phyloP scores from a whole-genome alignment of 2,329 filamentous ascomycete genomes.

The Aureobasidium subglaciale region DNA sequence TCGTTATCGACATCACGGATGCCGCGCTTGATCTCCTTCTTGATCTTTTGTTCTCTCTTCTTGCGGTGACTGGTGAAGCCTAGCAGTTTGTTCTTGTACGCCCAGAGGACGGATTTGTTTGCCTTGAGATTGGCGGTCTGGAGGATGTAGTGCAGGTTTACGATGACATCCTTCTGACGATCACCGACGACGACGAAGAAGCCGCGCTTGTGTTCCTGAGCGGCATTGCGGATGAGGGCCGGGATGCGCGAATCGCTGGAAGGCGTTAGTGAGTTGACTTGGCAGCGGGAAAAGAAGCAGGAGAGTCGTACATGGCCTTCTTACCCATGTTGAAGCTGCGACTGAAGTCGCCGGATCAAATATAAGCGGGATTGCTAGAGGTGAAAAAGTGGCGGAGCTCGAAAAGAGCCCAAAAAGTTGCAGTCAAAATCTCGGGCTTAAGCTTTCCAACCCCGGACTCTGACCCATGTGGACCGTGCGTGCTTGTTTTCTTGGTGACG shows the following conservation, averaged over 20 bases:
- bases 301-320: slow-evolving; percentile 39
- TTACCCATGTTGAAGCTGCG: slow-evolving; percentile 44
- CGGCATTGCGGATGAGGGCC: slow-evolving; percentile 82
- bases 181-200: slow-evolving; percentile 98
- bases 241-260: slow-evolving; percentile 80
- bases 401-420: background rate
- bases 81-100: slow-evolving; percentile 95
- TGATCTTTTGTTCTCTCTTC: slow-evolving; percentile 97
- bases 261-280: slow-evolving; percentile 22
- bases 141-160: slow-evolving; percentile 90
- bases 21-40: slow-evolving; percentile 93
- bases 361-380: background rate
- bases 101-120: slow-evolving; percentile 95
- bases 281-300: too few species aligned
- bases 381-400: background rate
- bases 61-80: slow-evolving; percentile 94
- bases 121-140: slow-evolving; percentile 83
- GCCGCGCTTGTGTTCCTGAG: slow-evolving; percentile 93
- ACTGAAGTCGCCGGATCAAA: slow-evolving; percentile 9
- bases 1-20: slow-evolving; percentile 86
- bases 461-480: background rate
- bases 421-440: background rate
- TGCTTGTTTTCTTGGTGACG: background rate
- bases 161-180: slow-evolving; percentile 90
- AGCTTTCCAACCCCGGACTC: background rate